These are phyloP conservation scores for Acanthamoeba culbertsoni DNA, from an alignment of 208 protist species.

Conservation along the genomic window DNA sequence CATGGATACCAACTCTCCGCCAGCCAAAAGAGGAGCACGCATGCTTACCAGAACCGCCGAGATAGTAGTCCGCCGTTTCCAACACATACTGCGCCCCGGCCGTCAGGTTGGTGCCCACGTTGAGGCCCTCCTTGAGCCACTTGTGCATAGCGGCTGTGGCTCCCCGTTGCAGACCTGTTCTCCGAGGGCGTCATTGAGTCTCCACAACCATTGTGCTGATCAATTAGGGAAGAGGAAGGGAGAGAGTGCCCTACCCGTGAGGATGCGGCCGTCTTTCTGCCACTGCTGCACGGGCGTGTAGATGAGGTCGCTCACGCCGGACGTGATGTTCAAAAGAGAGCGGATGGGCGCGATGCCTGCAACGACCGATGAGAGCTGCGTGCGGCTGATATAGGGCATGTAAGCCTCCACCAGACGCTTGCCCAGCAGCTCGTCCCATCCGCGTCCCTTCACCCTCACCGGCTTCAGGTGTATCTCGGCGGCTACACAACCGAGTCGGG, in stretches of 20 bases:
- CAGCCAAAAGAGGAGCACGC: too few species aligned
- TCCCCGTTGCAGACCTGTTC: constrained; percentile 57
- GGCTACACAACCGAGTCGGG: background rate
- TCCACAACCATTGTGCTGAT: background rate
- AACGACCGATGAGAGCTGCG: constrained; percentile 14
- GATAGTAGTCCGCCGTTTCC: constrained; percentile 64
- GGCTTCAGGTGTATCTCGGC: constrained; percentile 11
- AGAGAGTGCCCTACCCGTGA: background rate
- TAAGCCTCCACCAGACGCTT: constrained; percentile 45
- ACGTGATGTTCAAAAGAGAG: constrained; percentile 19
- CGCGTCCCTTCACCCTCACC: background rate
- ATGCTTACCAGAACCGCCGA: constrained; percentile 27
- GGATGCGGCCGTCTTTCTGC: constrained; percentile 53
- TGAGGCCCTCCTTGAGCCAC: constrained; percentile 58
- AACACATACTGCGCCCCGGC: constrained; percentile 65
- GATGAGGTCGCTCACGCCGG: constrained; percentile 34
- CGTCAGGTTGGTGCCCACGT: constrained; percentile 64
- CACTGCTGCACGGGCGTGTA: constrained; percentile 57
- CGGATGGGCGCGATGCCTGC: constrained; percentile 44
- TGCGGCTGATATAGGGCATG: background rate
- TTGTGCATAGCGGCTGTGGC: constrained; percentile 62
- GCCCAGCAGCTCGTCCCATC: constrained; percentile 54
- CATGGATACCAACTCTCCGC: background rate
- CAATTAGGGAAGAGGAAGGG: background rate
- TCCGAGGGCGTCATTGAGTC: background rate